These are phyloP conservation scores for Dendrobium nobile DNA, from an alignment of 106 monocot genomes.

Conservation along the genomic window DNA sequence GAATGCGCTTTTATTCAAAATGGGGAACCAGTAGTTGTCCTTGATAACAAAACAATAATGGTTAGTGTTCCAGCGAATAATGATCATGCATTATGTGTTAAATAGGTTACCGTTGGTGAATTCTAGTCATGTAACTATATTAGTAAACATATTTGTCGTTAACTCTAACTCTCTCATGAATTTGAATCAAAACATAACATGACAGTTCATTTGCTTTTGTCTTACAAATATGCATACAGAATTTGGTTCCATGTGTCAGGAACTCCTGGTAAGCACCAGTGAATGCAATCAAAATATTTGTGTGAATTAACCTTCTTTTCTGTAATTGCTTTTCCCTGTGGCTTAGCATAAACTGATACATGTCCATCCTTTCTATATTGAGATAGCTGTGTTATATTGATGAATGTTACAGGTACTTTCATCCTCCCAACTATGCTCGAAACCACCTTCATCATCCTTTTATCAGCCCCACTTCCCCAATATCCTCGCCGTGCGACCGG, in stretches of 20 bases:
- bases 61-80: no score
- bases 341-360: constrained; percentile 32
- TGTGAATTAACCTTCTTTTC: constrained; percentile 30
- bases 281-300: constrained; percentile 49
- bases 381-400: constrained; percentile 69
- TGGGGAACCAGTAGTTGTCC: no score
- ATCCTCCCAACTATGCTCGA: constrained; percentile 39
- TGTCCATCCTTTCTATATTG: constrained; percentile 62
- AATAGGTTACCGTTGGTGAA: no score
- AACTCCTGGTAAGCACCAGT: constrained; percentile 71
- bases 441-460: constrained; percentile 54
- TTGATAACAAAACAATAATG: no score
- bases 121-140: no score
- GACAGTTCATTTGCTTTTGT: neutral
- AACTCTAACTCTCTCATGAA: neutral
- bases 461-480: constrained; percentile 57
- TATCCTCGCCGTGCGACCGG: constrained; percentile 37
- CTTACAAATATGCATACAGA: constrained; percentile 48
- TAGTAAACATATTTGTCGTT: neutral
- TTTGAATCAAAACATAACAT: neutral
- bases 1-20: no score
- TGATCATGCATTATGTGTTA: no score
- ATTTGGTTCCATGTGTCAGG: constrained; percentile 73
- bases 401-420: constrained; percentile 52
- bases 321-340: neutral